A percentile compares a stretch with the other conserved stretches of the same genome.
phyloP scores from a whole-genome alignment of 306 rosid genomes.

The Glycyrrhiza uralensis region DNA sequence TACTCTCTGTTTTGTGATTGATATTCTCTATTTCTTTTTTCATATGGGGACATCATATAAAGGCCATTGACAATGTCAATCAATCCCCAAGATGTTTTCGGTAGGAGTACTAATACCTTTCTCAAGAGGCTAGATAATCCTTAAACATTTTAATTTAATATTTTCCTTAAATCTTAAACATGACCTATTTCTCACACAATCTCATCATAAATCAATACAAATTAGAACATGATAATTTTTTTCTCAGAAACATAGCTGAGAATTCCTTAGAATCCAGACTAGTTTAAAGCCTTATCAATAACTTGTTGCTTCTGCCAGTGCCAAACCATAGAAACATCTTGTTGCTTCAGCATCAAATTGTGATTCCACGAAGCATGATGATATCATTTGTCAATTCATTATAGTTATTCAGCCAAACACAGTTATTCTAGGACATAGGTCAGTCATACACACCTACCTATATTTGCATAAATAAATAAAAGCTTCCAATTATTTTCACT shows the following conservation, averaged over 20 bases:
- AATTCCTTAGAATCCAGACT: background rate
- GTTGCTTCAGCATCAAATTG: background rate
- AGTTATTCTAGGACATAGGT: background rate
- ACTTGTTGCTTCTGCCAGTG: background rate
- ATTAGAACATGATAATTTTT: background rate
- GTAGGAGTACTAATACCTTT: background rate
- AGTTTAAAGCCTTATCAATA: background rate
- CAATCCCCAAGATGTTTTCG: background rate
- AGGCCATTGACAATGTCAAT: background rate
- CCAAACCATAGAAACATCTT: background rate
- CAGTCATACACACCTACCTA: background rate
- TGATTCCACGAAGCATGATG: background rate
- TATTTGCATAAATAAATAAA: background rate
- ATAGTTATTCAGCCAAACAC: background rate
- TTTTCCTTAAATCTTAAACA: background rate
- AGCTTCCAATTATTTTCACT: background rate
- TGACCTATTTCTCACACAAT: background rate
- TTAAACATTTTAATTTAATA: background rate
- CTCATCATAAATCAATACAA: conserved; percentile 15
- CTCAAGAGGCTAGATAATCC: background rate
- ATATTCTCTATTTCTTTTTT: background rate
- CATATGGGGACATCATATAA: background rate
- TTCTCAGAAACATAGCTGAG: background rate
- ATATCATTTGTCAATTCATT: background rate
- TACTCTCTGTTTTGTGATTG: background rate